A percentile compares a stretch with the other conserved stretches of the same genome.
Evolutionary conservation across 2,329 filamentous ascomycete species (phyloP).

Genomic region (Pseudogymnoascus sp.): DNA sequence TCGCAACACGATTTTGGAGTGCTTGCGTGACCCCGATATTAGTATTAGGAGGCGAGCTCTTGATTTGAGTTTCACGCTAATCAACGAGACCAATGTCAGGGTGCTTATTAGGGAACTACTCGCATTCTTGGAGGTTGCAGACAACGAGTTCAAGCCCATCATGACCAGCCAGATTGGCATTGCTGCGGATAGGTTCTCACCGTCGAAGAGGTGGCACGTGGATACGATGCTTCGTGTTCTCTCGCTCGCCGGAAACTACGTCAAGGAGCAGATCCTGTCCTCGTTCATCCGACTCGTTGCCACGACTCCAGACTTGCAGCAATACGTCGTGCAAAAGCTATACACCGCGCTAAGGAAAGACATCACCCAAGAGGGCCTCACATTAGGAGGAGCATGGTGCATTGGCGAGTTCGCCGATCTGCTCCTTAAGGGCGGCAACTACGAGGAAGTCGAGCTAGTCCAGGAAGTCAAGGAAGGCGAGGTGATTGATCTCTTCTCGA

Average conservation of each 20-base stretch:
- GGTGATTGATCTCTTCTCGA: constrained; percentile 84
- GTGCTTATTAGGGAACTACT: constrained; percentile 88
- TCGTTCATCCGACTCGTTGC: constrained; percentile 95
- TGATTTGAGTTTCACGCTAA: constrained; percentile 94
- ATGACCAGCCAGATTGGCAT: constrained; percentile 99
- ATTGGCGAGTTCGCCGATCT: constrained; percentile 95
- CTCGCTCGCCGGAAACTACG: constrained; percentile 89
- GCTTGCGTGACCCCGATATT: constrained; percentile 92
- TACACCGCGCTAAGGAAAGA: constrained; percentile 89
- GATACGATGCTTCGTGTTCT: constrained; percentile 95
- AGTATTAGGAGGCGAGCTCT: constrained; percentile 93
- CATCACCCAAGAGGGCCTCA: constrained; percentile 94
- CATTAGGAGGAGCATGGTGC: constrained; percentile 89
- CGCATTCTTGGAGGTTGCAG: constrained; percentile 91
- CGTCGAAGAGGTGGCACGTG: constrained; percentile 97
- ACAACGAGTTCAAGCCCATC: constrained; percentile 96
- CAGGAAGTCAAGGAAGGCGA: constrained; percentile 76
- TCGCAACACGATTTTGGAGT: constrained; percentile 95
- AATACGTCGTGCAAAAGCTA: constrained; percentile 92
- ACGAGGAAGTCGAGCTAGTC: constrained; percentile 89
- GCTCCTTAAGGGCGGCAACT: constrained; percentile 80
- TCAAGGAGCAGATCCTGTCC: constrained; percentile 95
- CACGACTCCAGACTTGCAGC: constrained; percentile 88
- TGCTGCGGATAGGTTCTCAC: constrained; percentile 89
- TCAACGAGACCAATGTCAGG: constrained; percentile 93